Conservation (phyloP, 441 rosid genomes). For the Cnidoscolus chayamansa region DNA sequence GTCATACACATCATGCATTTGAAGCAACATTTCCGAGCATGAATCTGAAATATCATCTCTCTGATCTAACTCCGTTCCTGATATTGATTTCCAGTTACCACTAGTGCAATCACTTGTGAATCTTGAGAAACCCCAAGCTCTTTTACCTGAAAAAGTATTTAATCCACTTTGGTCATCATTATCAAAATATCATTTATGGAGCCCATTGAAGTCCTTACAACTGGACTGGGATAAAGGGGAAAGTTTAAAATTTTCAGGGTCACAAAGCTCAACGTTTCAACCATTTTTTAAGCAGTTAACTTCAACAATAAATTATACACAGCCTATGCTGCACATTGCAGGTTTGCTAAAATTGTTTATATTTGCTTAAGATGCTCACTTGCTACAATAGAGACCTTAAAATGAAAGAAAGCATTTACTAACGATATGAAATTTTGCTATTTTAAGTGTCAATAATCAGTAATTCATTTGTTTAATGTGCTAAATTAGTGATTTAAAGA, state of each 20-base stretch:
- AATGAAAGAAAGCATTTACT: conserved; percentile 4
- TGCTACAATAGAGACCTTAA: background rate
- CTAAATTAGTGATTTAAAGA: background rate
- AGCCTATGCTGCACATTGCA: background rate
- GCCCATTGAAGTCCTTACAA: conserved; percentile 8
- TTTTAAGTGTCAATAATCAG: background rate
- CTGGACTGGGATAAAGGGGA: background rate
- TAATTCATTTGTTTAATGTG: background rate
- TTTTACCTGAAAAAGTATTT: conserved; percentile 48
- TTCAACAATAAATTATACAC: background rate
- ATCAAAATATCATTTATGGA: background rate
- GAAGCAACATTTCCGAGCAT: conserved; percentile 83
- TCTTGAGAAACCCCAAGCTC: conserved; percentile 71
- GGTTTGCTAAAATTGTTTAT: conserved; percentile 2
- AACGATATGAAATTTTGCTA: background rate
- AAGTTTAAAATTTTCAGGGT: background rate
- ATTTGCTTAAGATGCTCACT: background rate
- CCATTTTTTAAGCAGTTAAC: background rate
- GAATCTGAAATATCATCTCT: conserved; percentile 64
- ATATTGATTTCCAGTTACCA: conserved; percentile 39
- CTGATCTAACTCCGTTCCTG: conserved; percentile 59
- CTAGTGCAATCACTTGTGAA: conserved; percentile 80
- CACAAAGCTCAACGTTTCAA: background rate
- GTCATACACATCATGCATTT: conserved; percentile 80
- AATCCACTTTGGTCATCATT: conserved; percentile 17